Evolutionary conservation across 2,329 filamentous ascomycete species (phyloP).

Genomic region (Fusarium sp.): DNA sequence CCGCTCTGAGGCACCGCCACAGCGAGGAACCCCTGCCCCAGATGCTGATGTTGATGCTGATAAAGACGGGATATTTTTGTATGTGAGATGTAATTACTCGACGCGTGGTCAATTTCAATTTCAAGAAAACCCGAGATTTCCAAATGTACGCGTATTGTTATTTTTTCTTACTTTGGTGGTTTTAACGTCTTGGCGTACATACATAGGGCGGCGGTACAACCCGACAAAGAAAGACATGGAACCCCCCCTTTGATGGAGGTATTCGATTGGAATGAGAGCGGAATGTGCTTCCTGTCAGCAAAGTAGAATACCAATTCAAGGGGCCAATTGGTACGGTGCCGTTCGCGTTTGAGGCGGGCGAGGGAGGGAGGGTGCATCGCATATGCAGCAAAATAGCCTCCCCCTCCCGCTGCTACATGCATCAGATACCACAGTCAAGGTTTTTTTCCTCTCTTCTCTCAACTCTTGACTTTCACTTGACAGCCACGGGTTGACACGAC

Average conservation of each 20-base stretch:
- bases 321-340: not conserved
- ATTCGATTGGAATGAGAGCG: not conserved
- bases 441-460: not conserved
- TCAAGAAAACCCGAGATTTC: not conserved
- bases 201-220: not conserved
- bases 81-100: not conserved
- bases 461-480: not conserved
- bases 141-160: not conserved
- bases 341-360: not conserved
- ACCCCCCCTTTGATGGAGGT: not conserved
- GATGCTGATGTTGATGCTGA: conserved; percentile 1
- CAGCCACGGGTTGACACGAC: not conserved
- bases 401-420: not conserved
- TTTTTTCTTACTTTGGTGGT: not conserved
- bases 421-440: not conserved
- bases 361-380: not conserved
- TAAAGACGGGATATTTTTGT: not conserved
- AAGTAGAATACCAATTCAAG: not conserved
- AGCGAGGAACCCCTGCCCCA: not conserved
- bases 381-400: not conserved
- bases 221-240: not conserved
- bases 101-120: not conserved
- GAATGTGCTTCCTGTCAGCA: not conserved
- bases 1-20: not conserved
- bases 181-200: not conserved